These are phyloP conservation scores for Cucurbitaria berberidis DNA, from an alignment of 2,329 filamentous ascomycete genomes.

Conservation along the genomic window DNA sequence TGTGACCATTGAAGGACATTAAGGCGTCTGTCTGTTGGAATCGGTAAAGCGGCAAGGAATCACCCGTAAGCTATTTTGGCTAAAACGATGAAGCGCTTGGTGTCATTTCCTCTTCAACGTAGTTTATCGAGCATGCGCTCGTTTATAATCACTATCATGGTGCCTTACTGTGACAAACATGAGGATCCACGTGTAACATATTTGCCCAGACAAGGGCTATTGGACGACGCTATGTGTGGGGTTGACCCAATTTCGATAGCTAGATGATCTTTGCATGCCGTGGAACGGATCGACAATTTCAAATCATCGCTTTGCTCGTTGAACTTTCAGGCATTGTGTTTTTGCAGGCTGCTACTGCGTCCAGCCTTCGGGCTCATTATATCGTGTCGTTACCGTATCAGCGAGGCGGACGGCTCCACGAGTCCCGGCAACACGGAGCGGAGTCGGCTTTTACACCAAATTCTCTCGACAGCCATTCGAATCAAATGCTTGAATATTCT, in stretches of 20 bases:
- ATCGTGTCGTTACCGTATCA: not conserved
- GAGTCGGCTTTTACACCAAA: not conserved
- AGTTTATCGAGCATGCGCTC: not conserved
- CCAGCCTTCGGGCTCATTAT: not conserved
- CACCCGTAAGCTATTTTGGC: no score
- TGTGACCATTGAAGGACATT: slow-evolving; percentile 1
- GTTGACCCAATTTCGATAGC: not conserved
- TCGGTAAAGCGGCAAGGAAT: no score
- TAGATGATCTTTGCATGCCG: not conserved
- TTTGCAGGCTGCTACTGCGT: not conserved
- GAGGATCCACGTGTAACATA: not conserved
- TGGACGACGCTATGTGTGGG: slow-evolving; percentile 3
- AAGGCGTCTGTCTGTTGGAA: not conserved
- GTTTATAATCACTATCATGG: not conserved
- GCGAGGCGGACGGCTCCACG: not conserved
- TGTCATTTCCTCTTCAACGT: no score
- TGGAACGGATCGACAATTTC: not conserved
- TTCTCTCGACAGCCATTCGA: no score
- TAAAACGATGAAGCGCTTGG: no score
- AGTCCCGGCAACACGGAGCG: not conserved
- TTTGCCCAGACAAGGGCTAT: not conserved
- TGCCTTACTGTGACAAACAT: not conserved
- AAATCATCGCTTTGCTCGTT: not conserved
- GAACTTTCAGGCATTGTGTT: not conserved
- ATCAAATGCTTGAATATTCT: not conserved